Base-by-base conservation (phyloP, 164 flowering plant genomes). In the Hamamelis virginiana region DNA sequence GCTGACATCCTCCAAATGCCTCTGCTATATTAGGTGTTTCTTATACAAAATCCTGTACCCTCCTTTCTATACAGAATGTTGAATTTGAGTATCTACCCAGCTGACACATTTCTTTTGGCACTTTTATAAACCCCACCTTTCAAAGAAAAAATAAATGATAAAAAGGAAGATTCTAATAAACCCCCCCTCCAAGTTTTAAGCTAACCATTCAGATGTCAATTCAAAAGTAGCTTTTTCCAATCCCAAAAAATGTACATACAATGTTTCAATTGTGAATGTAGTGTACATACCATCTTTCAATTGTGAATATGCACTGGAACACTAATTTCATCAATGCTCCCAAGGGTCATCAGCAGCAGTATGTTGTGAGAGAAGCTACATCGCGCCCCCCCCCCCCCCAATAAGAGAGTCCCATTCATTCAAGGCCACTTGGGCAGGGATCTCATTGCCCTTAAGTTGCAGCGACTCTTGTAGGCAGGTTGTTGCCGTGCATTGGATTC, bases 61-160 rank as follows among this genome's bases (percentile, higher is more conserved):
- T 23, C 21, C 55, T 61, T 41, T 43, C 70, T 72, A 61, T 72
- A 72, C 71, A 72, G 66, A 72, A 67, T 26, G 53, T 71, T 55
- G 41, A 47, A 43, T 18, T 6, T 1, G 13, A 66, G 69, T 27
- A 66, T 16, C n/a, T 38, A 26, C 62, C 50, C 28, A 47, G 57
- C 25, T 46, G 47, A n/a, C 18, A 18, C 69, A n/a, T 45, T 13
- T 58, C 16, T 13, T 26, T 59, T 28, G 41, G 27, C 53, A 53
- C 18, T 51, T 43, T 14, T n/a, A 23, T 3, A 23, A 38, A 22
- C 41, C 23, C 19, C 69, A n/a, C 61, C 18, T 18, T 67, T 19
- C 12, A 68, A 2, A 33, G 6, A 33, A 33, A 33, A 68, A 57
- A 16, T n/a, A n/a, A n/a, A 18, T 50, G 53, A n/a, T 15, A 50